These are phyloP conservation scores for Saturnispora saitoi DNA, from an alignment of 805 yeast genomes.

Conservation along the genomic window DNA sequence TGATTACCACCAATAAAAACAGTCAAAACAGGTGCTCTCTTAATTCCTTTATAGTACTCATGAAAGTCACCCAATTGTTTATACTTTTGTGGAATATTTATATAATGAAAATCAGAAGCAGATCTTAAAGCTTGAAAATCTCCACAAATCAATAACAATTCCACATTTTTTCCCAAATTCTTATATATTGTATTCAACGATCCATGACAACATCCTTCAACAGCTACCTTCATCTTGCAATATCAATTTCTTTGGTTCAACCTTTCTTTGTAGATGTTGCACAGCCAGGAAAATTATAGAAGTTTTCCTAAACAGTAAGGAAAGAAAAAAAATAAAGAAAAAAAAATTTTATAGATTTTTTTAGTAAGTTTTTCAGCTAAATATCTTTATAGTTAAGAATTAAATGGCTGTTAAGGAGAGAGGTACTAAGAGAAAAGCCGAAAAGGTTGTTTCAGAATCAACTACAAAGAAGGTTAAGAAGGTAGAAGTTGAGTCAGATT, in stretches of 20 bases:
- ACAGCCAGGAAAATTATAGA: constrained; percentile 1
- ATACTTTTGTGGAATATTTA: constrained; percentile 77
- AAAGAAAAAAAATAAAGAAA: constrained; percentile 2
- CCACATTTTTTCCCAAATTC: constrained; percentile 29
- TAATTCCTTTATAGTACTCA: constrained; percentile 52
- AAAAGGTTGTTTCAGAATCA: constrained; percentile 5
- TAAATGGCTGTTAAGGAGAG: constrained; percentile 17
- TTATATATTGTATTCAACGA: constrained; percentile 53
- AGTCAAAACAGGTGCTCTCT: constrained; percentile 65
- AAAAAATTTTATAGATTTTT: constrained; percentile 1
- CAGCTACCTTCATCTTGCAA: constrained; percentile 38
- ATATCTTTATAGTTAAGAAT: neutral
- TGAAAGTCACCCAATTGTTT: constrained; percentile 70
- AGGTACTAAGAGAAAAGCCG: constrained; percentile 19
- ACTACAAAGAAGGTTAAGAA: constrained; percentile 23
- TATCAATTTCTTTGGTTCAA: neutral
- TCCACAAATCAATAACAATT: constrained; percentile 73
- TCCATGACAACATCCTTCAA: constrained; percentile 92
- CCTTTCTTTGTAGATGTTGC: neutral
- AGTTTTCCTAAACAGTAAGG: neutral
- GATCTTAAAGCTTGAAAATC: constrained; percentile 82
- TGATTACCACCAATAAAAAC: constrained; percentile 93
- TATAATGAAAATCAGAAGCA: constrained; percentile 51
- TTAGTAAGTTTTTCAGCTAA: neutral
- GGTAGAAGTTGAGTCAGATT: constrained; percentile 12